Percentiles rank a stretch among this genome's conserved stretches.
Conservation (phyloP, 1,284 basidiomycete species). For the Ustilago crameri region DNA sequence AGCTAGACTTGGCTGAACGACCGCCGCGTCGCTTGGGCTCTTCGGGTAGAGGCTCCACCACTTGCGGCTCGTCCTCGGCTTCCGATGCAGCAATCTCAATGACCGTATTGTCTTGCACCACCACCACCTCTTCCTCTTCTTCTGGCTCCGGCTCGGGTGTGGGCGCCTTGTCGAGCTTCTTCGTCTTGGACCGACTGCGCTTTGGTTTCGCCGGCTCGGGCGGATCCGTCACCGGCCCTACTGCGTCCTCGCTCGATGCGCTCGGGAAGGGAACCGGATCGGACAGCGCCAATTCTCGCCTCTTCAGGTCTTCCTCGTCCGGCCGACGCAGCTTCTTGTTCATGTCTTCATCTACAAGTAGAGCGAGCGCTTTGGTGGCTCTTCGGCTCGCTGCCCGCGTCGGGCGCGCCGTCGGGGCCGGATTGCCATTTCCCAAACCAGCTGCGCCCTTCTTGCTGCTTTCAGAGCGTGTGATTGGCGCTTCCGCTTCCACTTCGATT, state of each 20-base stretch:
- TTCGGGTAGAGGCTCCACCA: constrained; percentile 5
- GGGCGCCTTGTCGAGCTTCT: constrained; percentile 34
- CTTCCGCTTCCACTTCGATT: constrained; percentile 5
- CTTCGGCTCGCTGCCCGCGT: constrained; percentile 38
- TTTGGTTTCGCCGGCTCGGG: constrained; percentile 20
- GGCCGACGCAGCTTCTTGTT: constrained; percentile 33
- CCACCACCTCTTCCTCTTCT: background rate
- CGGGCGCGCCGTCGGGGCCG: constrained; percentile 15
- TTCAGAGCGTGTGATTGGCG: constrained; percentile 9
- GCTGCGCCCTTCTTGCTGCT: constrained; percentile 36
- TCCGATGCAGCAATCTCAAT: constrained; percentile 22
- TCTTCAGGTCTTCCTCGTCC: constrained; percentile 29
- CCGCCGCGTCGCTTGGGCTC: constrained; percentile 27
- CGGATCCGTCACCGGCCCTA: constrained; percentile 20
- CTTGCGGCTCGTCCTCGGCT: constrained; percentile 16
- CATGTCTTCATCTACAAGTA: constrained; percentile 37
- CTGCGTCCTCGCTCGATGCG: constrained; percentile 4
- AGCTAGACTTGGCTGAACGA: constrained; percentile 8
- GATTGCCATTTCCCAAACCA: constrained; percentile 25
- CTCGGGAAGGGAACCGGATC: constrained; percentile 36
- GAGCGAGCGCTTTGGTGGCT: constrained; percentile 35
- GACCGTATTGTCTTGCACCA: constrained; percentile 21
- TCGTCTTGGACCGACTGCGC: constrained; percentile 35
- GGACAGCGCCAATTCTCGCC: constrained; percentile 25
- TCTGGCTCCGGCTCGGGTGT: constrained; percentile 16